Conservation (phyloP, 1,284 basidiomycete species). For the Kwoniella shivajii region DNA sequence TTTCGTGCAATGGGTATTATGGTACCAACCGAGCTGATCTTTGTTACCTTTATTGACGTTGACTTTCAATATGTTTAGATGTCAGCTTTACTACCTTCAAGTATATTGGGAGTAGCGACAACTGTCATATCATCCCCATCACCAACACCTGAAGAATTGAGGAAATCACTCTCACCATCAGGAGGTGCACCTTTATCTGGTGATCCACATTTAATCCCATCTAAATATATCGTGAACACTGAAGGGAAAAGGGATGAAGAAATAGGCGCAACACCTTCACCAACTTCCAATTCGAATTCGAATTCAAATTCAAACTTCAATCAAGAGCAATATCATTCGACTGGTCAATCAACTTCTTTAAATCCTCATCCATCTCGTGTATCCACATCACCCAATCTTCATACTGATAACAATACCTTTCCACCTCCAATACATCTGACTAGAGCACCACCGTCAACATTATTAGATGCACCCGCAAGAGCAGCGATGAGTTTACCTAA, state of each 20-base stretch:
- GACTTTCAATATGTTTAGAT: conserved; percentile 6
- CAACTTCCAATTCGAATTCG: neutral
- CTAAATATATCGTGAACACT: conserved; percentile 23
- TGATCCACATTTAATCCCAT: conserved; percentile 23
- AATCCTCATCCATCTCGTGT: conserved; percentile 17
- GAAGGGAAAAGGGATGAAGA: conserved; percentile 15
- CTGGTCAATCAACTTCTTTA: conserved; percentile 14
- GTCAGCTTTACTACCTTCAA: conserved; percentile 16
- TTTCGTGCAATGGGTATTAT: too few species aligned
- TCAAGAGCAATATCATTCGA: neutral
- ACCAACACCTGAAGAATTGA: conserved; percentile 1
- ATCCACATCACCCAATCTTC: conserved; percentile 11
- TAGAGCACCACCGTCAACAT: conserved; percentile 36
- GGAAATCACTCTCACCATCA: conserved; percentile 7
- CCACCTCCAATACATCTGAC: conserved; percentile 24
- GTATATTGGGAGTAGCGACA: conserved; percentile 15
- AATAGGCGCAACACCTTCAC: neutral
- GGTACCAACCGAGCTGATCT: too few species aligned
- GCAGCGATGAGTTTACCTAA: conserved; percentile 51
- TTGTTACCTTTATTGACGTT: neutral
- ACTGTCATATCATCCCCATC: conserved; percentile 3
- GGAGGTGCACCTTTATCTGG: conserved; percentile 24
- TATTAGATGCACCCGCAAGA: conserved; percentile 48
- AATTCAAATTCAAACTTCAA: too few species aligned
- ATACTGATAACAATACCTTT: neutral